Percentiles rank a stretch among this genome's conserved stretches.
phyloP scores from a whole-genome alignment of 305 asterid species.

The Solanum hybrid region DNA sequence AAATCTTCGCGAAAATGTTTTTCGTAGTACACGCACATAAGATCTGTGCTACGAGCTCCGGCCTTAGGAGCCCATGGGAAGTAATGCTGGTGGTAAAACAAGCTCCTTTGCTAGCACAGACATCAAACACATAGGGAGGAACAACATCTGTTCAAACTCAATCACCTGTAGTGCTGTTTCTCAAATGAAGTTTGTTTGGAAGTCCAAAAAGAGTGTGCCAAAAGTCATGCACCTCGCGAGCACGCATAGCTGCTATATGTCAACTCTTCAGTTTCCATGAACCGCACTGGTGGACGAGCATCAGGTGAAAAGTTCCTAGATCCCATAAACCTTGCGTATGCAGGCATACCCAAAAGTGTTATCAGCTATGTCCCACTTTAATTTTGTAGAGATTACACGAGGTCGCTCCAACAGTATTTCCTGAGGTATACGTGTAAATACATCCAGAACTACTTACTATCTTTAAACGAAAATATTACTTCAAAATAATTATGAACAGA shows the following conservation, averaged over 20 bases:
- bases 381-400: conserved; percentile 24
- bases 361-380: conserved; percentile 49
- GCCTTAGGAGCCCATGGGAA: background rate
- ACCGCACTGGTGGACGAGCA: conserved; percentile 34
- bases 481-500: too few species aligned
- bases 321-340: conserved; percentile 51
- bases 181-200: conserved; percentile 72
- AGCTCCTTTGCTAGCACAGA: too few species aligned
- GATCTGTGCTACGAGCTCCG: conserved; percentile 26
- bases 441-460: too few species aligned
- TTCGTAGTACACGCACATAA: conserved; percentile 76
- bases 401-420: too few species aligned
- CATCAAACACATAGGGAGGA: conserved; percentile 31
- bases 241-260: too few species aligned
- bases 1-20: conserved; percentile 36
- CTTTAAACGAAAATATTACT: too few species aligned
- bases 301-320: conserved; percentile 72
- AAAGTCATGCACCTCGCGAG: conserved; percentile 28
- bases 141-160: conserved; percentile 76
- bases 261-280: conserved; percentile 78
- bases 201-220: conserved; percentile 90
- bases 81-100: too few species aligned
- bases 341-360: conserved; percentile 47
- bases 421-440: too few species aligned
- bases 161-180: conserved; percentile 81